Conservation (phyloP, 2,329 filamentous ascomycete genomes). For the Talaromyces sp. region DNA sequence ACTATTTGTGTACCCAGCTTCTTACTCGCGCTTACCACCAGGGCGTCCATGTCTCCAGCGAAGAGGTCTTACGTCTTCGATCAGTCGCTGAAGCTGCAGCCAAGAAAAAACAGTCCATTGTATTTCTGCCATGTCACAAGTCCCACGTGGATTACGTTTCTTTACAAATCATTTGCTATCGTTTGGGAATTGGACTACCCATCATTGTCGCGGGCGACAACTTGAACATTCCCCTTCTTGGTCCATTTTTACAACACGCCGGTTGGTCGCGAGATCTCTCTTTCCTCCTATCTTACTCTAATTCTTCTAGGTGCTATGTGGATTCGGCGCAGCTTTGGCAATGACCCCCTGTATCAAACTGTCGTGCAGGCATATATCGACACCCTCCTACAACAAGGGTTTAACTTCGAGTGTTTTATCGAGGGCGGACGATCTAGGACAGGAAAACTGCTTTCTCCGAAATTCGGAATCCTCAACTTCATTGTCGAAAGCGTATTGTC, state of each 20-base stretch:
- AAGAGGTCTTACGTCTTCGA: constrained; percentile 82
- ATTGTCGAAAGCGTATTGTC: constrained; percentile 87
- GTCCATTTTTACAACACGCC: constrained; percentile 90
- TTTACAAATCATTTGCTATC: constrained; percentile 92
- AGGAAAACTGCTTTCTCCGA: constrained; percentile 88
- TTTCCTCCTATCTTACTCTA: constrained; percentile 10
- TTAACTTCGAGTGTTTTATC: constrained; percentile 96
- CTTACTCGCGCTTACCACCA: constrained; percentile 93
- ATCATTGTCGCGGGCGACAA: constrained; percentile 96
- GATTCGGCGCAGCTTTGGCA: constrained; percentile 89
- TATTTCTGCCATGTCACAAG: constrained; percentile 92
- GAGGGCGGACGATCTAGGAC: constrained; percentile 92
- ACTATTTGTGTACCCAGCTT: constrained; percentile 85
- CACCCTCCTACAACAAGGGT: constrained; percentile 83
- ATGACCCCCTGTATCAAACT: constrained; percentile 85
- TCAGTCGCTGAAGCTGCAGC: constrained; percentile 81
- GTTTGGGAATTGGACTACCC: constrained; percentile 82
- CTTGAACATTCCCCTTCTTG: constrained; percentile 88
- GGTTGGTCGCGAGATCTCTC: constrained; percentile 45
- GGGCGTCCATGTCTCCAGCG: constrained; percentile 91
- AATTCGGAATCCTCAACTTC: constrained; percentile 93
- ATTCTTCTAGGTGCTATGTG: constrained; percentile 74
- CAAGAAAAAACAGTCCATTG: constrained; percentile 88
- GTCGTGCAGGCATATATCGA: constrained; percentile 98
- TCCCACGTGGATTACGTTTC: constrained; percentile 97